These are phyloP conservation scores for Clonostachys solani DNA, from an alignment of 2,329 filamentous ascomycete genomes.

Conservation along the genomic window DNA sequence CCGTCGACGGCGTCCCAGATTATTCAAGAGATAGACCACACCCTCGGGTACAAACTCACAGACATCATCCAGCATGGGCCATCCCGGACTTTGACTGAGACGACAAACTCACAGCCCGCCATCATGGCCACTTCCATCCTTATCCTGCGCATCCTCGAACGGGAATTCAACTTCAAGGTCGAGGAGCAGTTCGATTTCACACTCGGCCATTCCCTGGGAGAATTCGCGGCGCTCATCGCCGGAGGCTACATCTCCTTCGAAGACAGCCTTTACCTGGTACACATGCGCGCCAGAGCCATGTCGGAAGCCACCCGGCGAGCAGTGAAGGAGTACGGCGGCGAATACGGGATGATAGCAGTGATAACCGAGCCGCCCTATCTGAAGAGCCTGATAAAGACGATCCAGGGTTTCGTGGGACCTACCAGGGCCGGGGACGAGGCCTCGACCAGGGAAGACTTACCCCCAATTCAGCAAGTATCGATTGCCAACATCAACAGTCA, in stretches of 20 bases:
- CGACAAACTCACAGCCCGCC: conserved; percentile 86
- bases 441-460: conserved; percentile 63
- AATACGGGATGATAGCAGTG: conserved; percentile 92
- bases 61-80: conserved; percentile 76
- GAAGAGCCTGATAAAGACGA: conserved; percentile 62
- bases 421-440: conserved; percentile 60
- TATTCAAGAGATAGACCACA: conserved; percentile 79
- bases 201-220: conserved; percentile 85
- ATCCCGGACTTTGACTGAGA: conserved; percentile 71
- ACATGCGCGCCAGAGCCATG: conserved; percentile 78
- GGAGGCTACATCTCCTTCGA: conserved; percentile 74
- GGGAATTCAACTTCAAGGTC: conserved; percentile 75
- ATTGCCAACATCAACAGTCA: conserved; percentile 95
- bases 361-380: conserved; percentile 83
- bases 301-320: conserved; percentile 68
- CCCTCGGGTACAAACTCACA: conserved; percentile 71
- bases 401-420: conserved; percentile 75
- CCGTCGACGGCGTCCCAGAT: conserved; percentile 72
- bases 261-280: conserved; percentile 75
- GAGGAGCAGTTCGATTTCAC: conserved; percentile 72
- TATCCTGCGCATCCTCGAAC: conserved; percentile 81
- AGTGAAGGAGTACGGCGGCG: conserved; percentile 63
- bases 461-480: conserved; percentile 79
- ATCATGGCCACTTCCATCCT: conserved; percentile 94
- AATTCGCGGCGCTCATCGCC: conserved; percentile 87